Evolutionary conservation across 768 basidiomycete species (phyloP).

Genomic region (Podaxis rugospora): DNA sequence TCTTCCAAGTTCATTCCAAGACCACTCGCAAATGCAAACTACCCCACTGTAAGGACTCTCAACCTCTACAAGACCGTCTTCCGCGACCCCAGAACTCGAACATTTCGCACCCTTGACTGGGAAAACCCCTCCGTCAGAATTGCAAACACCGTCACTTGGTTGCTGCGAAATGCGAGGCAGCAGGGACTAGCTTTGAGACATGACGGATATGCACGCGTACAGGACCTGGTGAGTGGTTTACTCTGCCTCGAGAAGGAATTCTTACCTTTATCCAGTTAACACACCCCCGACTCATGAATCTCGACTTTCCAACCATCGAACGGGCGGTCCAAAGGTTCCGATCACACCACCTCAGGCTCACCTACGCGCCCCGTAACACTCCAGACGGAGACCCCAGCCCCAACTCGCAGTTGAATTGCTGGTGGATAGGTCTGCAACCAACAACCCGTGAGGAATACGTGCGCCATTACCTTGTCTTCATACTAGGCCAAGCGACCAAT

Average conservation of each 20-base stretch:
- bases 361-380: constrained; percentile 13
- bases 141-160: constrained; percentile 86
- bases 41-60: neutral
- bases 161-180: constrained; percentile 81
- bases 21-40: constrained; percentile 8
- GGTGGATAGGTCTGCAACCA: constrained; percentile 5
- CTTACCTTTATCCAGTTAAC: constrained; percentile 1
- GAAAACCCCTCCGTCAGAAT: constrained; percentile 68
- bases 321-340: constrained; percentile 60
- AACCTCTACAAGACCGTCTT: neutral
- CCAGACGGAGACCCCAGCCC: neutral
- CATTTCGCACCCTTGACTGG: constrained; percentile 53
- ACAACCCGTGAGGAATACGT: neutral
- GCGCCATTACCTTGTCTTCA: neutral
- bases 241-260: neutral
- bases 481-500: neutral
- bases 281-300: constrained; percentile 26
- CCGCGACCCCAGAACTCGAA: constrained; percentile 19
- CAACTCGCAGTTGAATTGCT: neutral
- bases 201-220: constrained; percentile 84
- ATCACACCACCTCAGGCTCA: constrained; percentile 51
- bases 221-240: constrained; percentile 65
- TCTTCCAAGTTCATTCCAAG: neutral
- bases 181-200: constrained; percentile 70
- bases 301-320: constrained; percentile 61